Evolutionary conservation across 371 early-diverging fungal genomes (phyloP), one percentile per base, ranked within the genome.

Genomic region (Basidiobolus meristosporus): DNA sequence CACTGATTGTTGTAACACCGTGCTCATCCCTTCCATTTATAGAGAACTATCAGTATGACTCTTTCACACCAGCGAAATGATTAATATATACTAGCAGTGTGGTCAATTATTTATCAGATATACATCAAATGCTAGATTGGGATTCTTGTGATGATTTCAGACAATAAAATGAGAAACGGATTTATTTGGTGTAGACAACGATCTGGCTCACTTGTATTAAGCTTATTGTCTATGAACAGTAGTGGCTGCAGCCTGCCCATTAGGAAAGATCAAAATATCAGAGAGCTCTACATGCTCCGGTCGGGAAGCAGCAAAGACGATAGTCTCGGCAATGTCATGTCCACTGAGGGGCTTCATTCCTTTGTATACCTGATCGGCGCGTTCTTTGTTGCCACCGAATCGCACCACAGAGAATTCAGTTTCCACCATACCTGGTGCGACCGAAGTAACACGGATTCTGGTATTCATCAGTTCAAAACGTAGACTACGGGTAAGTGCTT

Each of bases 321-420:
- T 65, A 1, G 76, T 62, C 47, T 89, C 83, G 16, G 26, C n/a
- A 34, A 44, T 16, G 1, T 48, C 43, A 42, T 56, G 53, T 10
- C 57, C 62, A 38, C 15, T n/a, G n/a, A 5, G 51, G 48, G 58
- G 71, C 67, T 26, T 26, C 43, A 59, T 75, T 54, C 92, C 89
- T 42, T 70, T 63, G 49, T 85, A 90, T 0, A 87, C 84, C 12
- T 50, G 59, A 37, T 75, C 79, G 3, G 90, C 90, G 54, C 65
- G 76, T 11, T 59, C 53, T 51, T 75, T 68, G 50, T 90, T 86
- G 2, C 91, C 91, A 20, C 60, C 43, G 58, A 81, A 90, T 16
- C 92, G 63, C 12, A 93, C 64, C 10, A 77, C 60, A 2, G 85
- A 83, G 65, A 91, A 93, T 52, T 92, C 90, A 3, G 91, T 92